A percentile compares a stretch with the other conserved stretches of the same genome.
phyloP scores from a whole-genome alignment of 2,329 filamentous ascomycete genomes.

The Calonectria pteridis region DNA sequence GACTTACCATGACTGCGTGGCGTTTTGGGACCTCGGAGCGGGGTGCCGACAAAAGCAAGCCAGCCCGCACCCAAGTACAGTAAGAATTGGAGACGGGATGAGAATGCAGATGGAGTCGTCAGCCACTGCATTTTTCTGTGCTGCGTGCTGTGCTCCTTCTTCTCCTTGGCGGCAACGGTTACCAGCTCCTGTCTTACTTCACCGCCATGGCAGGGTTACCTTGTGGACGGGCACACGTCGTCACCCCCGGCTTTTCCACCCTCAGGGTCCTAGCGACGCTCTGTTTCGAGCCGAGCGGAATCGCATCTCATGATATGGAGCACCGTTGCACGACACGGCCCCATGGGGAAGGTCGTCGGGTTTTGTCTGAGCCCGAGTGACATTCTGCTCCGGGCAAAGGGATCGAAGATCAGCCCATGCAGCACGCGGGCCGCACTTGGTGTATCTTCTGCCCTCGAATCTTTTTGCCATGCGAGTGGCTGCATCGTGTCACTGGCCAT shows the following conservation, averaged over 20 bases:
- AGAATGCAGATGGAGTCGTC: background rate
- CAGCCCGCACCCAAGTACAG: background rate
- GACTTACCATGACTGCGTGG: conserved; percentile 16
- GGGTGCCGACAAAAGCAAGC: background rate
- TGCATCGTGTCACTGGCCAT: background rate
- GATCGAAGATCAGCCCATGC: conserved; percentile 6
- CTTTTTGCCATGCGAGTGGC: background rate
- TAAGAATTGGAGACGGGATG: background rate
- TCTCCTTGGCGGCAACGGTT: background rate
- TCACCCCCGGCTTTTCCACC: background rate
- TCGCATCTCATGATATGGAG: background rate
- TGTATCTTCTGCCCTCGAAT: background rate
- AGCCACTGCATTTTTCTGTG: background rate
- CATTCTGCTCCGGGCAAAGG: background rate
- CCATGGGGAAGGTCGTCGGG: conserved; percentile 23
- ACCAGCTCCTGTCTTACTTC: background rate
- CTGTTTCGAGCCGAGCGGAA: background rate
- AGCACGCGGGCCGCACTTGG: background rate
- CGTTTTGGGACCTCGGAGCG: conserved; percentile 7
- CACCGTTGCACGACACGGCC: conserved; percentile 13
- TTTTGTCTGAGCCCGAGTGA: background rate
- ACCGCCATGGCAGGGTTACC: background rate
- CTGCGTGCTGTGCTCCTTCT: background rate
- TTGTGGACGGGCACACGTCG: background rate
- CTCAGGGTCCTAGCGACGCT: background rate